Base-by-base conservation (phyloP, 805 yeast species). In the Candida montana region DNA sequence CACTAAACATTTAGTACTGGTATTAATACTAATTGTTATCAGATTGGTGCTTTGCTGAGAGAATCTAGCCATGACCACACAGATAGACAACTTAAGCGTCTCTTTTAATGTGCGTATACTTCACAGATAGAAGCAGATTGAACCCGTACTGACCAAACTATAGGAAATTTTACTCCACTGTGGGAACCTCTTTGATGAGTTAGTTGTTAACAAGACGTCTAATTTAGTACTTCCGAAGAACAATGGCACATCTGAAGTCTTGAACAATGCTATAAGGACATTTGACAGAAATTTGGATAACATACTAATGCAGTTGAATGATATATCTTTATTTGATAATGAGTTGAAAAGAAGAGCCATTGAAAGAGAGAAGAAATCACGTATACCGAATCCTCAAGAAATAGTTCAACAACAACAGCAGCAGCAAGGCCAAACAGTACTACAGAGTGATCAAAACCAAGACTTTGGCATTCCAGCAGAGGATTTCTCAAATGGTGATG, bases 141-240 rank as follows among this genome's bases (percentile, higher is more conserved):
- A 24, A 7, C n/a, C 2, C 8, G 12, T n/a, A 13, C 23, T 26
- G 11, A 26, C 29, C 11, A 5, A 26, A 11, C 11, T 9, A 13
- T 15, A 57, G 61, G 60, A 57, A 36, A 40, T 57, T 1, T 44
- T 57, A 2, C 40, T 53, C 2, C 52, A 52, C 13, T 39, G 52
- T 8, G 58, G 58, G 2, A 42, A 37, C 23, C 35, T 50, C 7
- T 48, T 55, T 32, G 61, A 57, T 40, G 49, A 47, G 3, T 42
- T 57, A 6, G 39, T 33, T 29, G 39, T 36, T 5, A 57, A 54
- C 29, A 55, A 47, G 41, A 42, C 55, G 2, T 33, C 50, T 1
- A 55, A 54, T 31, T 27, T 57, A 4, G 42, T 57, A 4, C 40
- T 53, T 3, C 59, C 57, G 26, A 52, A 47, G 28, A 49, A 50